Evolutionary conservation across 1,139 yeast genomes (phyloP), one percentile per base, ranked within the genome.

Genomic region (Debaryomycetaceae sp.): DNA sequence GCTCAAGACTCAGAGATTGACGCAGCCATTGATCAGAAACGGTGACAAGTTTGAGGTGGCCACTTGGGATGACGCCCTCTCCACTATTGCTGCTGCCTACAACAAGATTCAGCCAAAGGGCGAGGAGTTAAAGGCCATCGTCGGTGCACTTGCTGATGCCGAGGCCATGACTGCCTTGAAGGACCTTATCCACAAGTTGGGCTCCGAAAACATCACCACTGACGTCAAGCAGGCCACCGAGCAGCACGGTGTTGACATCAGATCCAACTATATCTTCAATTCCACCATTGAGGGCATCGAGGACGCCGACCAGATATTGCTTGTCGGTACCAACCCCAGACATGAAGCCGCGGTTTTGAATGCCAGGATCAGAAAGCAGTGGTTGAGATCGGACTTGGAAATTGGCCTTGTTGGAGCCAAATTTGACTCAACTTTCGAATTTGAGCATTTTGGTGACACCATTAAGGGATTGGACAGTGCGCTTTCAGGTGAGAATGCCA

Each of bases 291-390:
- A 74, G 39, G 94, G 94, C 32, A 71, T 85, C 43, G 94, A 83
- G 58, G 81, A 78, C 35, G 89, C 93, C 32, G 94, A 84, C 53
- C 83, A 76, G 48, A 80, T 84, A 41, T 67, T 84, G 48, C 68
- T 84, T 45, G 72, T 84, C 36, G 95, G 95, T 40, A 78, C 94
- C 32, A 85, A 85, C 65, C 94, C 95, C 45, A 76, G 95, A 56
- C 88, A 76, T 50, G 95, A 85, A 64, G 95, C 95, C 37, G 88
- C 95, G 27, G 94, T 84, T 11, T 71, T 85, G 48, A 85, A 85
- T 56, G 77, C 94, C 27, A 77, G 95, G 62, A 80, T 85, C 44
- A 78, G 95, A 67, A 82, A 80, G 56, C 79, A 75, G 38, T 85
- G 93, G 93, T 69, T 85, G 51, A 67, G 82, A 45, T 73, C 80